Percentiles rank a stretch among this genome's conserved stretches.
phyloP scores from a whole-genome alignment of 208 protist species.

The Trypanosoma conorhini region DNA sequence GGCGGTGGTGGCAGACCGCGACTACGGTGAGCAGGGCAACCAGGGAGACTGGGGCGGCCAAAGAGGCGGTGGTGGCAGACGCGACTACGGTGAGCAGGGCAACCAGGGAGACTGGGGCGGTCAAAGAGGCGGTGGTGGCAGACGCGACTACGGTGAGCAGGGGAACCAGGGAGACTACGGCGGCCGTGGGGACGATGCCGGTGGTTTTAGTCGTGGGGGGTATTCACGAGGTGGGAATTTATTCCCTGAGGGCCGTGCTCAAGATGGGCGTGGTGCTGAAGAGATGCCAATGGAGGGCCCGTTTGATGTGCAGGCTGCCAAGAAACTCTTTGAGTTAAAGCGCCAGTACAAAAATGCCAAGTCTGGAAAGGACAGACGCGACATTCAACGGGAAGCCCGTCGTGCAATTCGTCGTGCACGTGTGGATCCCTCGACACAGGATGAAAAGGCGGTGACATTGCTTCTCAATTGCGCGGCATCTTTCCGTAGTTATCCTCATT shows the following conservation, averaged over 20 bases:
- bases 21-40: constrained; percentile 24
- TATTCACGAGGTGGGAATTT: background rate
- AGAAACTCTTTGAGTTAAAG: constrained; percentile 67
- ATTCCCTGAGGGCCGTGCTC: background rate
- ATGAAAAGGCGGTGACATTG: constrained; percentile 71
- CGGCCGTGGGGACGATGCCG: constrained; percentile 11
- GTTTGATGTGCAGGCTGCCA: constrained; percentile 52
- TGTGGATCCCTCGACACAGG: constrained; percentile 83
- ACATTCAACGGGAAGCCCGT: constrained; percentile 53
- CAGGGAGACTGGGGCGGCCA: constrained; percentile 21
- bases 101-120: constrained; percentile 21
- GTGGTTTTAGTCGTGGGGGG: background rate
- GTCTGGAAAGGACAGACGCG: constrained; percentile 43
- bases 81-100: constrained; percentile 25
- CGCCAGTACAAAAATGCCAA: constrained; percentile 58
- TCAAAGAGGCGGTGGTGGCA: constrained; percentile 15
- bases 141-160: constrained; percentile 7
- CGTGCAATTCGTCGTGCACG: constrained; percentile 44
- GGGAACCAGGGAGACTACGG: background rate
- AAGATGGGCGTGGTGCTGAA: background rate
- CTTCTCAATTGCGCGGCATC: constrained; percentile 76
- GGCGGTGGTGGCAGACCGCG: constrained; percentile 18
- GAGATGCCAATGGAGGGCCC: background rate
- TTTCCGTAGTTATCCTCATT: constrained; percentile 38
- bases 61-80: constrained; percentile 17